Conservation (phyloP, 2,329 filamentous ascomycete species). For the Paramyrothecium roridum region DNA sequence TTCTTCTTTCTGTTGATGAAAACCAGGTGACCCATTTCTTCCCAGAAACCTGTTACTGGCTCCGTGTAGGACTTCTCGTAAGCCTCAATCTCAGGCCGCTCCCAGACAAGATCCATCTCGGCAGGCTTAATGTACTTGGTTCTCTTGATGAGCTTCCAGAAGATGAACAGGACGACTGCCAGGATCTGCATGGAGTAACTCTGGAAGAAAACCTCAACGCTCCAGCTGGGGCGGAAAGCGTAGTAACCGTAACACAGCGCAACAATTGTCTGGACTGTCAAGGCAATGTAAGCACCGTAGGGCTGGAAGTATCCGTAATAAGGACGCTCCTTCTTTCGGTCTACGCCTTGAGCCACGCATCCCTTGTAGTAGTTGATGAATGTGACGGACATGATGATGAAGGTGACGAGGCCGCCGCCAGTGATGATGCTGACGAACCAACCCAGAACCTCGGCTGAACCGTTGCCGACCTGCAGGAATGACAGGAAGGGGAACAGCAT, state of each 20-base stretch:
- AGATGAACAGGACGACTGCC: constrained; percentile 47
- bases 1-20: constrained; percentile 28
- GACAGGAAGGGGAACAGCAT: constrained; percentile 48
- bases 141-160: constrained; percentile 61
- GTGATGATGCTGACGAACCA: constrained; percentile 55
- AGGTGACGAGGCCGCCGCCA: constrained; percentile 56
- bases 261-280: constrained; percentile 36
- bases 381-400: constrained; percentile 48
- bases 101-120: constrained; percentile 58
- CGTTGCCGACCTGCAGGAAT: constrained; percentile 45
- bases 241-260: constrained; percentile 52
- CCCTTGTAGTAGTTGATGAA: constrained; percentile 48
- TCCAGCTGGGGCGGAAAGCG: constrained; percentile 41
- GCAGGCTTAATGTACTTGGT: constrained; percentile 50
- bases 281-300: constrained; percentile 46
- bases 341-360: constrained; percentile 45
- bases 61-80: constrained; percentile 50
- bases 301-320: constrained; percentile 57
- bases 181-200: constrained; percentile 56
- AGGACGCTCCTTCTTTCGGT: constrained; percentile 44
- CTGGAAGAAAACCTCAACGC: constrained; percentile 40
- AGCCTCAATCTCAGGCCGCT: constrained; percentile 53
- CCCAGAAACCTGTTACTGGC: constrained; percentile 50
- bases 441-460: constrained; percentile 41
- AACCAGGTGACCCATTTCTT: constrained; percentile 43